Evolutionary conservation across 257 asterid species (phyloP).

Genomic region (Leptodermis oblonga): DNA sequence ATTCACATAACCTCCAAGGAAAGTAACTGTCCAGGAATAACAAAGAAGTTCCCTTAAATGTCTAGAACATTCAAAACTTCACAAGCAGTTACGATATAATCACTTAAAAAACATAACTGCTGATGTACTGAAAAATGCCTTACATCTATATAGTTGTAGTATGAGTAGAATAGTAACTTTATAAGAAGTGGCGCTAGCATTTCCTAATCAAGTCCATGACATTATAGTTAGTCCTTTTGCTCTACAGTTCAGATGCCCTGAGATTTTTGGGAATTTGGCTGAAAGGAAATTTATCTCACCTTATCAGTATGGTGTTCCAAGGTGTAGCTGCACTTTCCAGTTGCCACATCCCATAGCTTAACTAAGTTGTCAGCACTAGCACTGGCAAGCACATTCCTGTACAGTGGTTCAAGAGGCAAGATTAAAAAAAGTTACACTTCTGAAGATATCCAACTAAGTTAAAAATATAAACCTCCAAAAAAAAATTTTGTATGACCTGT

Average conservation of each 20-base stretch:
- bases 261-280: no score
- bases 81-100: no score
- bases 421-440: not conserved
- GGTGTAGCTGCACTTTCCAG: constrained; percentile 63
- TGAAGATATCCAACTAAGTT: not conserved
- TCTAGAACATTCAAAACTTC: no score
- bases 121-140: no score
- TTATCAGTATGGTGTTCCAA: constrained; percentile 83
- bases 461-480: not conserved
- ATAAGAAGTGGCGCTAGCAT: no score
- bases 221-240: not conserved
- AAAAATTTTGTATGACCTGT: constrained; percentile 42
- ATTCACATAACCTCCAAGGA: no score
- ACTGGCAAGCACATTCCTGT: constrained; percentile 88
- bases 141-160: no score
- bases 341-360: constrained; percentile 82
- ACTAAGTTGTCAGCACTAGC: constrained; percentile 91
- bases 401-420: constrained; percentile 12
- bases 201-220: not conserved
- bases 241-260: not conserved
- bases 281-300: not conserved
- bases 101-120: no score
- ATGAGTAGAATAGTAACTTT: no score
- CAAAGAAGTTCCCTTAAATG: no score
- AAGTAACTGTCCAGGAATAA: no score